Percentiles rank a stretch among this genome's conserved stretches.
phyloP scores from a whole-genome alignment of 495 filamentous ascomycete genomes.

The Penicillium nucicola region DNA sequence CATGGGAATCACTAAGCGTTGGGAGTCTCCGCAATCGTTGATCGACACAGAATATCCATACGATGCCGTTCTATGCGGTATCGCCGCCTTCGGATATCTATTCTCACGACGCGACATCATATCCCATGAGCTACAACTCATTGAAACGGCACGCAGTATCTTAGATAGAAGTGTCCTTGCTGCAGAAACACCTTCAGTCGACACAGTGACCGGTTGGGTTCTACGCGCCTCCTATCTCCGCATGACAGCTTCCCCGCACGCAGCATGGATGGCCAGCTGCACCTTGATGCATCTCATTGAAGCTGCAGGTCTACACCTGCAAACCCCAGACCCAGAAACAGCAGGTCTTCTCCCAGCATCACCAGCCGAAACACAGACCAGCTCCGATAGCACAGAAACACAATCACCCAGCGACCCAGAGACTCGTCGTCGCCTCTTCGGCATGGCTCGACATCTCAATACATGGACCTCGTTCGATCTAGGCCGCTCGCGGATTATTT shows the following conservation, averaged over 20 bases:
- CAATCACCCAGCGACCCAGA: slow-evolving; percentile 28
- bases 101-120: slow-evolving; percentile 39
- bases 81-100: slow-evolving; percentile 46
- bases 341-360: slow-evolving; percentile 7
- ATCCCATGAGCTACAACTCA: slow-evolving; percentile 30
- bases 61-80: slow-evolving; percentile 46
- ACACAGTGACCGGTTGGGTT: slow-evolving; percentile 48
- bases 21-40: slow-evolving; percentile 20
- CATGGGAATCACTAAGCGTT: slow-evolving; percentile 32
- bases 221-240: slow-evolving; percentile 52
- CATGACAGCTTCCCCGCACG: slow-evolving; percentile 49
- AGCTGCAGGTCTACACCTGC: slow-evolving; percentile 49
- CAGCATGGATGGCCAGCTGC: slow-evolving; percentile 54
- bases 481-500: slow-evolving; percentile 46
- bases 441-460: slow-evolving; percentile 50
- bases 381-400: slow-evolving; percentile 1
- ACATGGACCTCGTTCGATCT: slow-evolving; percentile 53
- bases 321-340: slow-evolving; percentile 25
- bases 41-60: slow-evolving; percentile 26
- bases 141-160: slow-evolving; percentile 40
- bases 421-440: slow-evolving; percentile 42
- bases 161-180: slow-evolving; percentile 39
- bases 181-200: slow-evolving; percentile 28
- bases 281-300: slow-evolving; percentile 55
- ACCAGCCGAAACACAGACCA: slow-evolving; percentile 12